These are phyloP conservation scores for Cladophialophora chaetospira DNA, from an alignment of 2,329 filamentous ascomycete species.

Conservation along the genomic window DNA sequence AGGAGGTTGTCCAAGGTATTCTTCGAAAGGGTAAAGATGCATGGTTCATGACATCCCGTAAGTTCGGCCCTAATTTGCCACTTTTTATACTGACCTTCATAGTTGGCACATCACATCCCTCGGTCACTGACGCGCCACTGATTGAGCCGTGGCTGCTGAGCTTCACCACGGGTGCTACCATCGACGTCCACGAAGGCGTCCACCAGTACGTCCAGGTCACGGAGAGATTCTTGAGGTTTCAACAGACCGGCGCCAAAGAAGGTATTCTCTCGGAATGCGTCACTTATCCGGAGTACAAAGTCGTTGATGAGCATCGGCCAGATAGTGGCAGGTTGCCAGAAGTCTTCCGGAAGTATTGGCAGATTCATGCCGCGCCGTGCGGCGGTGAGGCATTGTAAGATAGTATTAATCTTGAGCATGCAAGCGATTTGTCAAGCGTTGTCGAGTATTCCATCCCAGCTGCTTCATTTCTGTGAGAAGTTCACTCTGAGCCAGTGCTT, in stretches of 20 bases:
- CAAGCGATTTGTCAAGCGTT: too few species aligned
- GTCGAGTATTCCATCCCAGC: too few species aligned
- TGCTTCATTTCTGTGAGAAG: too few species aligned
- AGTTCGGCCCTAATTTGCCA: neutral
- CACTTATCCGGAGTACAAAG: slow-evolving; percentile 34
- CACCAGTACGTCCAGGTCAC: slow-evolving; percentile 63
- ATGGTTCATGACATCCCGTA: slow-evolving; percentile 57
- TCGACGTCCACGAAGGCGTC: slow-evolving; percentile 60
- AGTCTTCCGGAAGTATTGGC: slow-evolving; percentile 26
- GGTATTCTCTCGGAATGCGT: slow-evolving; percentile 56
- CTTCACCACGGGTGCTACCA: slow-evolving; percentile 62
- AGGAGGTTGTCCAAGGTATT: slow-evolving; percentile 55
- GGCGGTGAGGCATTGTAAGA: too few species aligned
- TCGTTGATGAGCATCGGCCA: slow-evolving; percentile 12
- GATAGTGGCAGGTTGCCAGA: slow-evolving; percentile 3
- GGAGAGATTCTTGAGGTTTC: slow-evolving; percentile 58
- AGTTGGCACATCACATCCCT: slow-evolving; percentile 61
- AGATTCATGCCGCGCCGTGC: slow-evolving; percentile 27
- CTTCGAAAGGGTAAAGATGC: slow-evolving; percentile 44
- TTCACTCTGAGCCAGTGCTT: too few species aligned
- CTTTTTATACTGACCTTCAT: neutral
- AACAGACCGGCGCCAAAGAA: slow-evolving; percentile 45
- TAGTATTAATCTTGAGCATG: too few species aligned
- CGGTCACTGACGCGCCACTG: slow-evolving; percentile 67
- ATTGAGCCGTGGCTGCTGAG: slow-evolving; percentile 63